Base-by-base conservation (phyloP, 1,139 yeast genomes). In the Kurtzmaniella quercitrusa region DNA sequence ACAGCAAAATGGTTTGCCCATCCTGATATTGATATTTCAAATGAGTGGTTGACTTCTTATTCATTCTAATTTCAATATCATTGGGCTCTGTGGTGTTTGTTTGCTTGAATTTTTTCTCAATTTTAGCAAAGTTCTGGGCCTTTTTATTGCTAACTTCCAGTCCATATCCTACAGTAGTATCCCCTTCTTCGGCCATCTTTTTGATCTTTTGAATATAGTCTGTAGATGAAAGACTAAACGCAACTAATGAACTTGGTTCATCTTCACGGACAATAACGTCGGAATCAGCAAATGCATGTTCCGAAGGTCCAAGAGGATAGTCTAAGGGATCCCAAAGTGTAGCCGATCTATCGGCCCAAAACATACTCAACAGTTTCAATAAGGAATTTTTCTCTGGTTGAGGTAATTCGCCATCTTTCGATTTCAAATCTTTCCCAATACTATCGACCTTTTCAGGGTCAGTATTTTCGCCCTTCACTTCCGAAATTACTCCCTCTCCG, bases 341-440 rank as follows among this genome's bases (percentile, higher is more conserved):
- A 0, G 98, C 93, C 1, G 98, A 87, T 54, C 98, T 68, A 63
- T 94, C 98, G 1, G 97, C 98, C 98, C 98, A 93, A 63, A 93
- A 91, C 55, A 84, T 89, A 0, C 96, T 81, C 46, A 94, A 68
- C 0, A 96, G 82, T 55, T 88, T 89, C 66, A 94, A 77, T 29
- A 94, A 63, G 1, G 96, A 84, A 29, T 82, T 79, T 52, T 80
- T 79, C 56, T 89, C 97, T 2, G 88, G 65, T 62, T 71, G 69
- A 0, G 72, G 70, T 18, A 69, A 57, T 12, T 65, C 70, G 10
- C 41, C 27, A 31, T 40, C 25, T 25, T 41, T 34, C 44, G 47
- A 21, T 36, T 36, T 36, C 38, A 33, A 21, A 34, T 36, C 38
- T 19, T 19, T 18, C 11, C 15, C 33, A 25, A 41, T 46, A 36